Evolutionary conservation across 306 rosid species (phyloP), one percentile per base, ranked within the genome.

Genomic region (Nissolia schottii): DNA sequence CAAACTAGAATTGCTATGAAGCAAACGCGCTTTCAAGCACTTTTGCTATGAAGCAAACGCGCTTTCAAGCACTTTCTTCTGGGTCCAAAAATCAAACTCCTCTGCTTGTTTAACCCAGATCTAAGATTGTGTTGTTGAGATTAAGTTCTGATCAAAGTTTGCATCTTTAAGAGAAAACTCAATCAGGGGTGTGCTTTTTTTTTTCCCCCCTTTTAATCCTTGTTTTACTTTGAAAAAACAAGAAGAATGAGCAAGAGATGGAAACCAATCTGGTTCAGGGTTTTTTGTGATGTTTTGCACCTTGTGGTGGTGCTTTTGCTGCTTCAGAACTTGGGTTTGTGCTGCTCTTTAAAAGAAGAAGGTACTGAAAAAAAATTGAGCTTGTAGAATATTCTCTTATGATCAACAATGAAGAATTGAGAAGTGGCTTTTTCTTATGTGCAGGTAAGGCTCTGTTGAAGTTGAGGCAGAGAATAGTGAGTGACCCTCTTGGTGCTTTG

Each of bases 401-500:
- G 62, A 4, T 25, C 22, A 12, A 27, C 34, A 57, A 8, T 18
- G 41, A 45, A n/a, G n/a, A n/a, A n/a, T n/a, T 67, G 41, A 68
- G 64, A 38, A 50, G 18, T 19, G 66, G 62, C n/a, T n/a, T n/a
- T 72, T 79, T 64, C 14, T 61, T n/a, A 6, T 74, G 78, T 56
- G 83, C 79, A 93, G 98, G 96, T 87, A 83, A 83, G 51, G 84
- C 90, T 75, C 92, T 93, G 72, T 69, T 93, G 88, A 90, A 81
- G 80, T 81, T 93, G 61, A 83, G 77, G 77, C 79, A 93, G 57
- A 76, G 85, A 72, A 82, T 93, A 15, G 68, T 58, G 61, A 87
- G 82, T 77, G 97, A 93, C 74, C 98, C 98, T 2, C 87, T 87
- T 65, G 86, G 81, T 48, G 88, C 96, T 85, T 81, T 90, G 78